Evolutionary conservation across 345 rosid genomes (phyloP).

Genomic region (Populus deltoides): DNA sequence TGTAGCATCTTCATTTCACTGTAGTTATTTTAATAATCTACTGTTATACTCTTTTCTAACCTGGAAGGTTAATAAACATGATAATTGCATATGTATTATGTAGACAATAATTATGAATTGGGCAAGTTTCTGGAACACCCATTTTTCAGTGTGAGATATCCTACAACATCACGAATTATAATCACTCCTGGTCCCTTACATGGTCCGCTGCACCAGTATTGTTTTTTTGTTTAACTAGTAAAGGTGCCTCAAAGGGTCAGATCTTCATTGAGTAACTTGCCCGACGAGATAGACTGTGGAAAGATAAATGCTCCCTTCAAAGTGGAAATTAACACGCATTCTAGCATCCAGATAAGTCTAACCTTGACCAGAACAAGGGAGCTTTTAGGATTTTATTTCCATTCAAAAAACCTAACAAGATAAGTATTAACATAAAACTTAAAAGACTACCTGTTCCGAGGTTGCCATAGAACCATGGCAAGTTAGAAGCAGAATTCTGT

Average conservation of each 20-base stretch:
- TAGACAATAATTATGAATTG: background rate
- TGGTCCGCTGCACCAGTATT: background rate
- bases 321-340: background rate
- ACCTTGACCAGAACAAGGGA: background rate
- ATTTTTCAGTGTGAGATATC: background rate
- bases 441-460: slow-evolving; percentile 69
- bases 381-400: background rate
- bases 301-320: background rate
- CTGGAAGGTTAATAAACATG: background rate
- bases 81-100: background rate
- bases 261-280: background rate
- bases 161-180: background rate
- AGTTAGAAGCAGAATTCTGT: slow-evolving; percentile 77
- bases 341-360: background rate
- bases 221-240: background rate
- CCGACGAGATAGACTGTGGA: background rate
- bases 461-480: slow-evolving; percentile 99
- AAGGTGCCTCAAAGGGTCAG: background rate
- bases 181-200: background rate
- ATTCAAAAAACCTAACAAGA: background rate
- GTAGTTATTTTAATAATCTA: background rate
- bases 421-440: background rate
- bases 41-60: background rate
- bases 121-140: background rate
- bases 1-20: background rate